phyloP scores from a whole-genome alignment of 495 filamentous ascomycete species.

The Penicillium dipodomyicola region DNA sequence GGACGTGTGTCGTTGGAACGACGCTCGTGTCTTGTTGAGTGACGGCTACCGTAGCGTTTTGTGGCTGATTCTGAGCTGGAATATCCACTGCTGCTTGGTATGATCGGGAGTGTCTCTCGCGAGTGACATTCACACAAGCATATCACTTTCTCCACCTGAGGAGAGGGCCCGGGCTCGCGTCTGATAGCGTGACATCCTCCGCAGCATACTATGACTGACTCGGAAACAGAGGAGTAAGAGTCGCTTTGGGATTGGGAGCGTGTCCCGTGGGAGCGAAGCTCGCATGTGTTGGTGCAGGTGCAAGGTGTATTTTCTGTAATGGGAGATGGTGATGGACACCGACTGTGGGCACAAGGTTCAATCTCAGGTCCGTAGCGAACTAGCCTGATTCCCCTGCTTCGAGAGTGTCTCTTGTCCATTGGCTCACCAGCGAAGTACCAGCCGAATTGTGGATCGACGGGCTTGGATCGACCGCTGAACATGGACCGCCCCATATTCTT shows the following conservation, averaged over 20 bases:
- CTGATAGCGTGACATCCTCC: slow-evolving; percentile 1
- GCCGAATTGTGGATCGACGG: background rate
- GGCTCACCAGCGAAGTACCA: slow-evolving; percentile 9
- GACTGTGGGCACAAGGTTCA: slow-evolving; percentile 5
- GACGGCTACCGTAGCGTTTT: background rate
- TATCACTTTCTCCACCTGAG: background rate
- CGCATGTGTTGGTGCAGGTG: background rate
- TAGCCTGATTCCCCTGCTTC: slow-evolving; percentile 1
- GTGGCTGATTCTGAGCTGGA: background rate
- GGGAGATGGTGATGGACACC: slow-evolving; percentile 2
- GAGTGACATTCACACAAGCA: slow-evolving; percentile 4
- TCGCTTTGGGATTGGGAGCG: background rate
- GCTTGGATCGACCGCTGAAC: slow-evolving; percentile 3
- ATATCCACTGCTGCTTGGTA: background rate
- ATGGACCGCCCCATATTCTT: slow-evolving; percentile 6
- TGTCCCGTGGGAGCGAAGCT: background rate
- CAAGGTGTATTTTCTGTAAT: background rate
- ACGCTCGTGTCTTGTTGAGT: background rate
- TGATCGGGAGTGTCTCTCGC: background rate
- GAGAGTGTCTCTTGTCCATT: slow-evolving; percentile 1
- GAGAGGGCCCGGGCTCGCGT: background rate
- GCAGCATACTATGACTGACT: background rate
- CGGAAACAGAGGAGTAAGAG: background rate
- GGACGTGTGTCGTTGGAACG: background rate
- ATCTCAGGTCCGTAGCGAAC: slow-evolving; percentile 1